These are phyloP conservation scores for Euphorbia pulcherrima DNA, from an alignment of 345 rosid species.

Conservation along the genomic window DNA sequence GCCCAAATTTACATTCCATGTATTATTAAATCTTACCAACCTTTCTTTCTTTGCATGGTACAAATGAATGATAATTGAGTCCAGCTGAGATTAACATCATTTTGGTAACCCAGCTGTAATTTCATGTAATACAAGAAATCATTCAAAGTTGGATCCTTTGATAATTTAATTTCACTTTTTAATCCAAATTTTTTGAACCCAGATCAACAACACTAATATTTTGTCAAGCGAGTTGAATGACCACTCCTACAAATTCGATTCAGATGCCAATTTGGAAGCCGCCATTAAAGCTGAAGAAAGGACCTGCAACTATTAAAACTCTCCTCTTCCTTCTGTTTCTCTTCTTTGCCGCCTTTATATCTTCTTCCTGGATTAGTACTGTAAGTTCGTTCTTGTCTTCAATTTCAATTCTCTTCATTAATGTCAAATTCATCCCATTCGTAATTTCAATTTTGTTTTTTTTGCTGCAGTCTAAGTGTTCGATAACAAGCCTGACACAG, in stretches of 20 bases:
- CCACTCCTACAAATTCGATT: neutral
- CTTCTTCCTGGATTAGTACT: constrained; percentile 23
- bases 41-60: neutral
- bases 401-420: neutral
- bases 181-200: no score
- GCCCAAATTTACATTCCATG: neutral
- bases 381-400: constrained; percentile 24
- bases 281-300: constrained; percentile 1
- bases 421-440: neutral
- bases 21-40: neutral
- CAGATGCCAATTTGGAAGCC: constrained; percentile 20
- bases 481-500: neutral
- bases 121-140: no score
- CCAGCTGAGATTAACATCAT: neutral
- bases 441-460: constrained; percentile 8
- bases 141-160: neutral
- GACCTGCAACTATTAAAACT: constrained; percentile 19
- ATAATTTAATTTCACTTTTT: no score
- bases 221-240: neutral
- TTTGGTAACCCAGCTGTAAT: neutral
- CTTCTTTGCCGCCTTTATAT: constrained; percentile 21
- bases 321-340: constrained; percentile 27
- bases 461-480: constrained; percentile 23
- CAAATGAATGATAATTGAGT: neutral
- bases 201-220: neutral